These are phyloP conservation scores for Penicillium herquei DNA, from an alignment of 495 filamentous ascomycete species.

Conservation along the genomic window DNA sequence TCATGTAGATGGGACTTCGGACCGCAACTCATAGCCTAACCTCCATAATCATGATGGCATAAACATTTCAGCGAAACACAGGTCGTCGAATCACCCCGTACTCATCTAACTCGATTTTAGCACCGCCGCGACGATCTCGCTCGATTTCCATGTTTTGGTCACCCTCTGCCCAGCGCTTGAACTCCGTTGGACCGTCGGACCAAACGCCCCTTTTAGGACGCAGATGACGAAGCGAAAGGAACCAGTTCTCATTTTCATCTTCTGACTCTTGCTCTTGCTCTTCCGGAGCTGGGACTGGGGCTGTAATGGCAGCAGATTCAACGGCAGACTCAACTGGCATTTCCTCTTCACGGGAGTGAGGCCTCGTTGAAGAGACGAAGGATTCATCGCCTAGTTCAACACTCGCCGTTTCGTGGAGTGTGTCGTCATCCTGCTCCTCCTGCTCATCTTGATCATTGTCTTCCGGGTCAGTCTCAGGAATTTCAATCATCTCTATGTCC, in stretches of 20 bases:
- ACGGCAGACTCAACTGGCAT: not conserved
- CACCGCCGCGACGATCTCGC: conserved; percentile 28
- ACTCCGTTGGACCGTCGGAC: conserved; percentile 40
- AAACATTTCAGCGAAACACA: conserved; percentile 6
- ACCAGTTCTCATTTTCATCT: conserved; percentile 34
- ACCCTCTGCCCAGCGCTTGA: conserved; percentile 43
- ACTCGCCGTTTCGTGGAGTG: conserved; percentile 40
- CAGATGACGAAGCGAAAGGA: conserved; percentile 31
- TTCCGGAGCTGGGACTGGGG: not conserved
- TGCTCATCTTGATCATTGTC: conserved; percentile 4
- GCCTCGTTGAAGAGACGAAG: conserved; percentile 5
- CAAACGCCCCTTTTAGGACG: conserved; percentile 23
- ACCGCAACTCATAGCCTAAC: too few species aligned
- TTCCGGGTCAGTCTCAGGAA: conserved; percentile 15
- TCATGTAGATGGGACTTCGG: too few species aligned
- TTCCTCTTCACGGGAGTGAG: not conserved
- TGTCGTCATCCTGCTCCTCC: conserved; percentile 13
- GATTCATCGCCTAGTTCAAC: conserved; percentile 41
- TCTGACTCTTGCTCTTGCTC: conserved; percentile 11
- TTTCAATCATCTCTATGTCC: conserved; percentile 4
- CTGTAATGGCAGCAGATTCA: not conserved
- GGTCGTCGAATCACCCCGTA: conserved; percentile 34
- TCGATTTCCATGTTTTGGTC: conserved; percentile 34
- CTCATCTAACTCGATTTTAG: conserved; percentile 28
- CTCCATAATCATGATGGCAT: not conserved